Conservation (phyloP, 495 filamentous ascomycete genomes). For the Aspergillus mulundensis region DNA sequence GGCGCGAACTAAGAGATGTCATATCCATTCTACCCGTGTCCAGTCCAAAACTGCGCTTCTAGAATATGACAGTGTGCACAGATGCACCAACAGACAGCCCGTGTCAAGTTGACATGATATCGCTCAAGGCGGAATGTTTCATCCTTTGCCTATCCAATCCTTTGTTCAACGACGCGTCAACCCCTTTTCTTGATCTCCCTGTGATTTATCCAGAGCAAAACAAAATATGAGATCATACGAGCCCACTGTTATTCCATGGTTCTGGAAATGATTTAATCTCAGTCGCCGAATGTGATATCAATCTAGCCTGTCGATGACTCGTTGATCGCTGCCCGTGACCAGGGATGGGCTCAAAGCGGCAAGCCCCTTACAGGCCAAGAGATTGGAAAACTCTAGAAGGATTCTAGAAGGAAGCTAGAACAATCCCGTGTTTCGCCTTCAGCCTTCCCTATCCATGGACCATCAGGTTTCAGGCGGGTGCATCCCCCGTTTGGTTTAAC, state of each 20-base stretch:
- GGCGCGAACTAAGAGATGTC: not conserved
- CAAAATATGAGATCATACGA: not conserved
- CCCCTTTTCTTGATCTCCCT: not conserved
- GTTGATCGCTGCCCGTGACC: not conserved
- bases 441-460: not conserved
- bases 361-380: constrained; percentile 1
- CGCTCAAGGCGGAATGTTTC: not conserved
- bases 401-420: constrained; percentile 38
- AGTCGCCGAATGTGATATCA: not conserved
- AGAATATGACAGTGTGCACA: not conserved
- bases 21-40: not conserved
- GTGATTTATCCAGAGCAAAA: not conserved
- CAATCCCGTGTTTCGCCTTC: constrained; percentile 3
- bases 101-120: not conserved
- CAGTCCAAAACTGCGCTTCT: not conserved
- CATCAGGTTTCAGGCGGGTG: not conserved
- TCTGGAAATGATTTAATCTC: not conserved
- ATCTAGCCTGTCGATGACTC: not conserved
- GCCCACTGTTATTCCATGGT: not conserved
- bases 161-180: not conserved
- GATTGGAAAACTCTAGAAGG: constrained; percentile 23
- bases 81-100: not conserved
- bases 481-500: not conserved
- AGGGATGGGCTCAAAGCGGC: not conserved
- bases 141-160: not conserved